Evolutionary conservation across 164 flowering plant genomes (phyloP), one percentile per base, ranked within the genome.

Genomic region (Aristolochia californica): DNA sequence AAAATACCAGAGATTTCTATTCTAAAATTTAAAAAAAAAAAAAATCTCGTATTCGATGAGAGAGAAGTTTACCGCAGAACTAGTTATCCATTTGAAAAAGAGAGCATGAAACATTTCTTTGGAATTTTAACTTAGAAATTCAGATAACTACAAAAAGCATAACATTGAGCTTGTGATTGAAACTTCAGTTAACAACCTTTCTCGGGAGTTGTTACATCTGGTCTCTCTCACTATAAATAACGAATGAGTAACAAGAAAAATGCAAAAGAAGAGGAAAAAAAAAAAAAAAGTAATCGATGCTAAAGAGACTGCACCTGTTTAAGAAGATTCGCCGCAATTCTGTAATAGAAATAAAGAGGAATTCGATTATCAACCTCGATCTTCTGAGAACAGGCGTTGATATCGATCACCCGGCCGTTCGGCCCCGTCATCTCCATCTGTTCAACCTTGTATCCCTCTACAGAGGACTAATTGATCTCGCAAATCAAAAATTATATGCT

Each of bases 241-340:
- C n/a, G n/a, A n/a, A 47, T 15, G 1, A 47, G 1, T 4, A 47
- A 47, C n/a, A 21, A 47, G 20, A 13, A 47, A 47, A 47, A n/a
- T 4, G 20, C 5, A 16, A 16, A 49, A 21, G 21, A 49, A 10
- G 56, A 53, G 27, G 17, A 7, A n/a, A n/a, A n/a, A n/a, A n/a
- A n/a, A n/a, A n/a, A n/a, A n/a, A n/a, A 30, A 54, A 21, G 8
- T 1, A 30, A 15, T 3, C 26, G 15, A 24, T 23, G 11, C 23
- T 23, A 25, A 24, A 24, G 54, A n/a, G 16, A 13, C 14, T 14
- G 15, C 18, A 86, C 98, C 96, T 88, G 96, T 58, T 76, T 80
- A 76, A 91, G 93, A 68, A 91, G 96, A 68, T 78, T 84, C 62
- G 82, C 87, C 43, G 98, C 91, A 63, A 88, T 91, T 51, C 96